Conservation (phyloP, 2,329 filamentous ascomycete species). For the Colletotrichum costaricense region DNA sequence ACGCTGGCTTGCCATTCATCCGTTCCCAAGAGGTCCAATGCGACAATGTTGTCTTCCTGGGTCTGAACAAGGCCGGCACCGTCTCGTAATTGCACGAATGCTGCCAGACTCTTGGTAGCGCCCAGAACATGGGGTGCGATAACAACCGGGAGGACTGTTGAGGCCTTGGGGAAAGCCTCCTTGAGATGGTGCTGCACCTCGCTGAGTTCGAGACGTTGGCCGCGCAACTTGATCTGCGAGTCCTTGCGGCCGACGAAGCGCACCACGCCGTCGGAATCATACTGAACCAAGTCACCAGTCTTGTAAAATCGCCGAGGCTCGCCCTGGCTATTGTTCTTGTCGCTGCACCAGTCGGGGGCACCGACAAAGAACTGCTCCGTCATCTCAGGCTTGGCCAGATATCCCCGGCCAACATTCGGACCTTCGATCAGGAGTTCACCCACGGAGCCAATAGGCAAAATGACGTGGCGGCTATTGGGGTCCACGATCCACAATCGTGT, state of each 20-base stretch:
- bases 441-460: background rate
- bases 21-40: background rate
- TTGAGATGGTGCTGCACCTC: slow-evolving; percentile 41
- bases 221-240: slow-evolving; percentile 69
- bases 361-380: slow-evolving; percentile 47
- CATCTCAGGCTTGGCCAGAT: slow-evolving; percentile 51
- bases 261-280: slow-evolving; percentile 53
- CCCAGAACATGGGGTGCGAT: background rate
- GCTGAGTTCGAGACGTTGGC: slow-evolving; percentile 64
- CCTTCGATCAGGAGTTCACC: slow-evolving; percentile 53
- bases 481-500: background rate
- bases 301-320: slow-evolving; percentile 54
- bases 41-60: background rate
- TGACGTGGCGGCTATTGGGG: background rate
- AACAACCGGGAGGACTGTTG: background rate
- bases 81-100: background rate
- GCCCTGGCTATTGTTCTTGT: no score
- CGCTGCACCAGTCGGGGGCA: background rate
- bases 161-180: no score
- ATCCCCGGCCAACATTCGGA: slow-evolving; percentile 61
- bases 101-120: no score
- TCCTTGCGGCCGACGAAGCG: slow-evolving; percentile 65
- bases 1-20: background rate
- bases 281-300: slow-evolving; percentile 60
- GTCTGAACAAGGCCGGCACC: background rate